Evolutionary conservation across 805 yeast genomes (phyloP), one percentile per base, ranked within the genome.

Genomic region (Metschnikowia baotianmanensis): DNA sequence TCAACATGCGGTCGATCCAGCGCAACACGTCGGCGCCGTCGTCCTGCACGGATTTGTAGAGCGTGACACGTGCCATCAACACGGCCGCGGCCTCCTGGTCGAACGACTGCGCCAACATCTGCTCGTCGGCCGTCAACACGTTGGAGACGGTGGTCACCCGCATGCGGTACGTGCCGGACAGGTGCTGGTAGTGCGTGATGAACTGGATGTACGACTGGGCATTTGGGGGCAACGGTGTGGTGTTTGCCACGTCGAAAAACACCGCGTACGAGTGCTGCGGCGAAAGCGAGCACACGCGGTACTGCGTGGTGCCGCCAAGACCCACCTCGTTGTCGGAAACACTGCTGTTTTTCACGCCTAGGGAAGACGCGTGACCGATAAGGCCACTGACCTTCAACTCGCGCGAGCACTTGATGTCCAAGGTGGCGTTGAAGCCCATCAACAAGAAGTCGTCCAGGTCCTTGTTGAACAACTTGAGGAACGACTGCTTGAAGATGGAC

Each of bases 81-180:
- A 90, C 97, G 12, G 96, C 95, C 3, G 99, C 96, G 10, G 97
- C 96, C 65, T 93, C 98, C 72, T 93, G 98, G 67, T 93, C 99
- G 62, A 93, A 93, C n/a, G 93, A 83, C 43, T 65, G 65, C 13
- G 80, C 67, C 44, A 78, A 64, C 34, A 63, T 53, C 34, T 60
- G 62, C 43, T 74, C 78, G 31, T 77, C 77, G 19, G 73, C 64
- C 11, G 81, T 75, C 43, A 78, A 73, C 45, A 73, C 61, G 58
- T 79, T 72, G 42, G 72, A 69, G 44, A 93, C 74, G 0, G 98
- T 93, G 17, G 99, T 91, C 25, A 93, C 97, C 54, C 97, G 79
- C 45, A 87, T 71, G 57, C 97, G 78, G 58, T 78, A 84, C 10
- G 91, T 77, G 43, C 99, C 99, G 21, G 90, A 82, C n/a, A 96